phyloP scores from a whole-genome alignment of 2,329 filamentous ascomycete species.

The Calonectria crousiana region DNA sequence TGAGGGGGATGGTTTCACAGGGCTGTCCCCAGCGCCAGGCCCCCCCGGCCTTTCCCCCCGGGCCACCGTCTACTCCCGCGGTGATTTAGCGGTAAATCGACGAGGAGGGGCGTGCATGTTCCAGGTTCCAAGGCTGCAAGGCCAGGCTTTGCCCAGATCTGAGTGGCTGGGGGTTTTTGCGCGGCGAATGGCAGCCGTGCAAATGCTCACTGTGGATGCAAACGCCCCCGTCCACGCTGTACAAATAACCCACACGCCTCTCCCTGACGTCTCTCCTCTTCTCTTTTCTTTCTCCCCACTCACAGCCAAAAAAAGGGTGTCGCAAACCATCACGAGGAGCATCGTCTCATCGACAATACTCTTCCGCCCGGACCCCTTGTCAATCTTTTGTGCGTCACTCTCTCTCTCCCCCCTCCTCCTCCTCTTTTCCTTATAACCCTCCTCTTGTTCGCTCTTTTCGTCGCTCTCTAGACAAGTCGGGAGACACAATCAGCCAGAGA shows the following conservation, averaged over 20 bases:
- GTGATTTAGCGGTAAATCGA: conserved; percentile 8
- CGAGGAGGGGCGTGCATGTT: neutral
- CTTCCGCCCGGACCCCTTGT: conserved; percentile 69
- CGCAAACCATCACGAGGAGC: conserved; percentile 68
- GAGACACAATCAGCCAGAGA: conserved; percentile 28
- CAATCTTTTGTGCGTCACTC: conserved; percentile 56
- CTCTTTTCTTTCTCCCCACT: conserved; percentile 64
- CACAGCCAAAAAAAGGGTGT: conserved; percentile 67
- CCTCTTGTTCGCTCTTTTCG: conserved; percentile 62
- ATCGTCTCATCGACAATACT: conserved; percentile 61
- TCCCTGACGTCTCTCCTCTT: conserved; percentile 40
- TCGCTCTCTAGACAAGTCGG: conserved; percentile 60
- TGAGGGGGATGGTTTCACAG: neutral
- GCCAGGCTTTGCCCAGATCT: neutral
- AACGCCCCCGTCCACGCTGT: conserved; percentile 14
- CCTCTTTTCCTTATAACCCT: conserved; percentile 38
- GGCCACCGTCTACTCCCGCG: neutral
- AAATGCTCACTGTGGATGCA: conserved; percentile 14
- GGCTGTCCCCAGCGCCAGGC: conserved; percentile 5
- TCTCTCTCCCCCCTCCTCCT: conserved; percentile 48
- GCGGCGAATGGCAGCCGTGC: conserved; percentile 7
- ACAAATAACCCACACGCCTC: conserved; percentile 42
- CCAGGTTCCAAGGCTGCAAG: neutral
- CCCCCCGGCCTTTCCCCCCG: neutral
- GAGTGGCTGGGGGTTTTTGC: conserved; percentile 19